Percentiles rank a stretch among this genome's conserved stretches.
phyloP scores from a whole-genome alignment of 495 filamentous ascomycete genomes.

The Saxophila tyrrhenica region DNA sequence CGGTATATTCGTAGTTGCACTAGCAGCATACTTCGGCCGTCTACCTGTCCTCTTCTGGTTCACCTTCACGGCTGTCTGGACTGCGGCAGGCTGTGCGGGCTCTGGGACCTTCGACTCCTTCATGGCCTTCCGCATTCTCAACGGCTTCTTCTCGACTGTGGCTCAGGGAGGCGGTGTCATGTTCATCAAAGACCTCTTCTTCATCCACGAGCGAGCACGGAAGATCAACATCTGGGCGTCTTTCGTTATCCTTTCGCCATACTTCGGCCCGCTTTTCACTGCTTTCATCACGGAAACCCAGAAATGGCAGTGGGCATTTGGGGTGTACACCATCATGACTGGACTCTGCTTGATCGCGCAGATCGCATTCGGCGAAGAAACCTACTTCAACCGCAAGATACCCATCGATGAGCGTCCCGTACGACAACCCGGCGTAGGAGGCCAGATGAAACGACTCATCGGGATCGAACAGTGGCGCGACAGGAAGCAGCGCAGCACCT shows the following conservation, averaged over 20 bases:
- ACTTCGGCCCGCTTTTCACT: constrained; percentile 48
- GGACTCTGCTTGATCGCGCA: constrained; percentile 30
- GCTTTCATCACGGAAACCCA: constrained; percentile 44
- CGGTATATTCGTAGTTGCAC: constrained; percentile 43
- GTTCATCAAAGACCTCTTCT: constrained; percentile 57
- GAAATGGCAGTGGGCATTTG: constrained; percentile 42
- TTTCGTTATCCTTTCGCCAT: constrained; percentile 45
- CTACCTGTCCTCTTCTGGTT: constrained; percentile 51
- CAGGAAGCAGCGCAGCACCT: constrained; percentile 33
- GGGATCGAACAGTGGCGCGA: constrained; percentile 39
- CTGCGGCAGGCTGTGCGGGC: constrained; percentile 43
- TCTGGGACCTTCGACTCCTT: constrained; percentile 43
- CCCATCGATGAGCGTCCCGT: constrained; percentile 35
- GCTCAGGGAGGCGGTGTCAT: constrained; percentile 47
- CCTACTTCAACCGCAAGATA: constrained; percentile 46
- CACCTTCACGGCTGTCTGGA: constrained; percentile 36
- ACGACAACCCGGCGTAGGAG: constrained; percentile 16
- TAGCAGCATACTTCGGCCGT: constrained; percentile 50
- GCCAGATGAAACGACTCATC: constrained; percentile 32
- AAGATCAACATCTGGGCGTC: constrained; percentile 54
- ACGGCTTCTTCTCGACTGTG: constrained; percentile 53
- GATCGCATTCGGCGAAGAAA: constrained; percentile 45
- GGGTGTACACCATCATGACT: constrained; percentile 41
- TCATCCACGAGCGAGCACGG: constrained; percentile 50
- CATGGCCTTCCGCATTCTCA: constrained; percentile 48